phyloP scores from a whole-genome alignment of 108 stramenopile genomes.

The Cylindrotheca fusiformis region DNA sequence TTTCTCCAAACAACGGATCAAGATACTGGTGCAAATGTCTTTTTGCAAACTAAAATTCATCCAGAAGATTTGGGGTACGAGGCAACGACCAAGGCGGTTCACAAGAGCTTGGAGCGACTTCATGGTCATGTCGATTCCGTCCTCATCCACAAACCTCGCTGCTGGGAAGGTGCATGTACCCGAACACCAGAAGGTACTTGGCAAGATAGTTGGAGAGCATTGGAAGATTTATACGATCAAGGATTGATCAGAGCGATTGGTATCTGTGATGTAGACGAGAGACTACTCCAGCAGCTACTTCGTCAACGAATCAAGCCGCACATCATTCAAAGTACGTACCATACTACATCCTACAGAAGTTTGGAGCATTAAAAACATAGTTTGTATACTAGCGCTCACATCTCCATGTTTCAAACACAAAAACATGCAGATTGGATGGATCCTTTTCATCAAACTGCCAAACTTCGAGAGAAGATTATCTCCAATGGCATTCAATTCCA shows the following conservation, averaged over 20 bases:
- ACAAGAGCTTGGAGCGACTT: constrained; percentile 26
- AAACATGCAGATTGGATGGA: constrained; percentile 44
- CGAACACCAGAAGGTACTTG: constrained; percentile 54
- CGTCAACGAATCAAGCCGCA: constrained; percentile 37
- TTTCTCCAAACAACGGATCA: background rate
- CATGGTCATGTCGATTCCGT: constrained; percentile 45
- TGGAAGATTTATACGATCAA: constrained; percentile 44
- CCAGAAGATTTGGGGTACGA: constrained; percentile 56
- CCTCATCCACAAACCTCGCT: constrained; percentile 55
- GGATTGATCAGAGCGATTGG: constrained; percentile 47
- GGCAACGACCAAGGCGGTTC: constrained; percentile 33
- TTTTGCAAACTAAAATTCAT: constrained; percentile 61
- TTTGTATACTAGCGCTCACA: background rate
- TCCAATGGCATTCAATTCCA: constrained; percentile 45
- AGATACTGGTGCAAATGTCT: constrained; percentile 17
- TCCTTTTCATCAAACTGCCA: constrained; percentile 47
- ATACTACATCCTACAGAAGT: no score
- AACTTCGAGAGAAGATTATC: constrained; percentile 26
- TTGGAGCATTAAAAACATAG: background rate
- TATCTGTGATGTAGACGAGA: constrained; percentile 49
- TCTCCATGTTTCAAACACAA: background rate
- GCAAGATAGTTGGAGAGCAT: constrained; percentile 55
- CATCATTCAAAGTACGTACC: constrained; percentile 33
- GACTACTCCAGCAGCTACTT: constrained; percentile 38
- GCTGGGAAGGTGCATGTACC: constrained; percentile 49